A percentile compares a stretch with the other conserved stretches of the same genome.
phyloP scores from a whole-genome alignment of 345 rosid genomes.

The Murraya paniculata region DNA sequence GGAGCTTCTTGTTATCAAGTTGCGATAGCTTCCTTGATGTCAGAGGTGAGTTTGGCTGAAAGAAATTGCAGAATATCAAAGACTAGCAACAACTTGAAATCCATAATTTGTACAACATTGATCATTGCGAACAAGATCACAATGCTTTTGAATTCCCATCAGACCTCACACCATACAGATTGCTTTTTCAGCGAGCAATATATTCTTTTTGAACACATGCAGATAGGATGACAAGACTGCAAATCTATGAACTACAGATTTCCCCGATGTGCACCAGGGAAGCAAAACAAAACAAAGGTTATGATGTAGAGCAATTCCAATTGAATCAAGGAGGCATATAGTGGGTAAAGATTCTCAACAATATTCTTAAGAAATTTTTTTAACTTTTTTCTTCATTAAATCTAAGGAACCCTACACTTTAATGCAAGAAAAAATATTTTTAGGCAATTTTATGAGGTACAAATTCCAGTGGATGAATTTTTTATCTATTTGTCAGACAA shows the following conservation, averaged over 20 bases:
- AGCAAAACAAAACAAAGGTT: neutral
- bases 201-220: neutral
- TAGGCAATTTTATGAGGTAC: neutral
- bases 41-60: slow-evolving; percentile 55
- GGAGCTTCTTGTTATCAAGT: slow-evolving; percentile 53
- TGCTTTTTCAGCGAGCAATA: neutral
- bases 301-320: neutral
- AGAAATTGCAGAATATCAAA: slow-evolving; percentile 5
- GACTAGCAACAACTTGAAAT: slow-evolving; percentile 6
- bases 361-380: neutral
- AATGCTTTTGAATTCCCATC: neutral
- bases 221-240: neutral
- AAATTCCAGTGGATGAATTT: neutral
- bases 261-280: neutral
- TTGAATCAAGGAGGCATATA: neutral
- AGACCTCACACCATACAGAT: neutral
- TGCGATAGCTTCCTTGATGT: slow-evolving; percentile 53
- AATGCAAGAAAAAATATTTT: neutral
- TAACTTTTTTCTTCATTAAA: neutral
- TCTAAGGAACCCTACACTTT: neutral
- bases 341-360: neutral
- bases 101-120: neutral
- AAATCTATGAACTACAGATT: neutral
- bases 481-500: neutral
- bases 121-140: neutral